Conservation (phyloP, 1,284 basidiomycete genomes). For the Ceratobasidium sp. region DNA sequence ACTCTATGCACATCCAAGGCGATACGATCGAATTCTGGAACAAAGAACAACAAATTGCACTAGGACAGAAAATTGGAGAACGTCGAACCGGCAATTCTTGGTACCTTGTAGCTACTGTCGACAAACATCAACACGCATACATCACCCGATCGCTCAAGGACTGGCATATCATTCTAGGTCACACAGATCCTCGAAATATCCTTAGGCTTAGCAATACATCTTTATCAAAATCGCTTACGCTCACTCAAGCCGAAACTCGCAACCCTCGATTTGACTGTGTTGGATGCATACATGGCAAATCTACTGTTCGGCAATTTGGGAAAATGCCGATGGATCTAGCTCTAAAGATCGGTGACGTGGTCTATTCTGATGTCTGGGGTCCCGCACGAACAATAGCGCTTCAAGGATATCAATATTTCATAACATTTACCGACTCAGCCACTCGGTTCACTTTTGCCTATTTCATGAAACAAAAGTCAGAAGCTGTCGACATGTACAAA, state of each 20-base stretch:
- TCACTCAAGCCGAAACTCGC: not conserved
- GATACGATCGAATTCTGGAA: too few species aligned
- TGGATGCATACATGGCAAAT: not conserved
- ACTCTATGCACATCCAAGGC: not conserved
- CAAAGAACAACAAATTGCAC: not conserved
- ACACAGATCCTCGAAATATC: not conserved
- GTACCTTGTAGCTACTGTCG: not conserved
- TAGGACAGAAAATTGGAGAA: not conserved
- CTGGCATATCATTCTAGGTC: slow-evolving; percentile 19
- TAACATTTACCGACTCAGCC: slow-evolving; percentile 8
- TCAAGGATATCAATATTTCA: not conserved
- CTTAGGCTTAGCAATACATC: not conserved
- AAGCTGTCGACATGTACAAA: slow-evolving; percentile 1
- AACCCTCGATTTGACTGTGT: not conserved
- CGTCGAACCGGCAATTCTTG: too few species aligned
- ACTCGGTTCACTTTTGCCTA: not conserved
- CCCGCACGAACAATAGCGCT: not conserved
- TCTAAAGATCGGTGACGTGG: not conserved
- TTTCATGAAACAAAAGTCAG: not conserved
- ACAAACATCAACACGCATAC: not conserved
- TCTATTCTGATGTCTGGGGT: slow-evolving; percentile 16
- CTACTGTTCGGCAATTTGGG: not conserved
- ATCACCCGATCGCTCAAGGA: not conserved
- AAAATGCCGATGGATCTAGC: not conserved
- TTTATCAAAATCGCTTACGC: too few species aligned